Evolutionary conservation across 2,329 filamentous ascomycete genomes (phyloP), one percentile per base, ranked within the genome.

Genomic region (Alternaria ethzedia): DNA sequence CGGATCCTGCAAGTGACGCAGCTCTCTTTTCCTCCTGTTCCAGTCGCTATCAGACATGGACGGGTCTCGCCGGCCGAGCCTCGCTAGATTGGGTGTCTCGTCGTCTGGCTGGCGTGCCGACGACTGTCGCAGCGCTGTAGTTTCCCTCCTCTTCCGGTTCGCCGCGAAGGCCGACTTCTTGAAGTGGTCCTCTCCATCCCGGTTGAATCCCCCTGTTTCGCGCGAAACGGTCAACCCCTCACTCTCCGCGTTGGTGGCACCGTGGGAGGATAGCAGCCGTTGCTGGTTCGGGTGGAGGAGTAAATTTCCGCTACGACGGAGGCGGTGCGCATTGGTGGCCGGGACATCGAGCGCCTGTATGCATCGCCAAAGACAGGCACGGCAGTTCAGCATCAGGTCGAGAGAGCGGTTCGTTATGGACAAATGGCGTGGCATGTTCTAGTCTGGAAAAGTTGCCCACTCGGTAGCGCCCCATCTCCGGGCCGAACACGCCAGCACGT

Each of bases 1-100:
- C 2, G 92, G 91, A 76, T 97, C 94, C 17, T 84, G 80, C 61
- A 93, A 78, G 79, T 87, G 88, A 50, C 85, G 77, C 57, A 94
- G 75, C 69, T 93, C 88, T 71, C 84, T 86, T 41, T 82, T 82
- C 50, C 86, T 64, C 47, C 70, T 71, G 9, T 73, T 73, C 70
- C 73, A 78, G 20, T 78, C 75, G 32, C 57, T 72, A 10, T 65
- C 68, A 41, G 72, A 69, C 44, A 78, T 68, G 23, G 56, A 59
- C 12, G 69, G 65, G 46, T 76, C 73, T 23, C 72, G 72, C 43
- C 63, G 67, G n/a, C 75, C 75, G 32, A 75, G 49, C 44, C 68
- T 74, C 43, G 70, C 70, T 50, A 71, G 54, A 17, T 70, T 71
- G 26, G 69, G 64, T 32, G 68, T 67, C 52, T 68, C 56, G 13